A percentile compares a stretch with the other conserved stretches of the same genome.
Conservation (phyloP, 306 rosid genomes). For the Mimosa pudica region DNA sequence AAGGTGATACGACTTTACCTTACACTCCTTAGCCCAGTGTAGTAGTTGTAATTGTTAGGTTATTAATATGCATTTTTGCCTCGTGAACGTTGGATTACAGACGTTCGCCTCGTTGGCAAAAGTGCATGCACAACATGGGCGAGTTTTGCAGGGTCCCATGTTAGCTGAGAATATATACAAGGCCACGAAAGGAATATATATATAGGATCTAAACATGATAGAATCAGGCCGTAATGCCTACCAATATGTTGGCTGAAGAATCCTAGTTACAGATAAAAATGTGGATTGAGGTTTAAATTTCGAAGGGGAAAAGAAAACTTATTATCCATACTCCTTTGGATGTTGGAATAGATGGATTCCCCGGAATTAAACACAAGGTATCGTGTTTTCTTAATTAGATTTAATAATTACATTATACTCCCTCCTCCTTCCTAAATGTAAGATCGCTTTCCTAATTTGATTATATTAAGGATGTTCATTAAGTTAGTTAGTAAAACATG, state of each 20-base stretch:
- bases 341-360: background rate
- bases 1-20: slow-evolving; percentile 1
- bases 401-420: too few relatives aligned
- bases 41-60: background rate
- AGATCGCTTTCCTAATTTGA: too few relatives aligned
- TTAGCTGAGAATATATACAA: background rate
- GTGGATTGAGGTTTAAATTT: background rate
- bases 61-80: background rate
- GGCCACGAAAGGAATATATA: background rate
- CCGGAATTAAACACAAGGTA: background rate
- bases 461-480: too few relatives aligned
- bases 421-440: too few relatives aligned
- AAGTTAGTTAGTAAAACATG: too few relatives aligned
- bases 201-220: background rate
- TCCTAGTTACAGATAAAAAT: background rate
- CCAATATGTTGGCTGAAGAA: background rate
- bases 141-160: background rate
- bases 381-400: too few relatives aligned
- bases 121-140: background rate
- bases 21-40: background rate
- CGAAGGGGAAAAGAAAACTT: background rate
- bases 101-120: background rate
- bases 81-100: background rate
- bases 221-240: background rate
- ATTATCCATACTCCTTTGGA: background rate